phyloP scores from a whole-genome alignment of 116 monocot genomes.

The Papilionanthe hybrid region DNA sequence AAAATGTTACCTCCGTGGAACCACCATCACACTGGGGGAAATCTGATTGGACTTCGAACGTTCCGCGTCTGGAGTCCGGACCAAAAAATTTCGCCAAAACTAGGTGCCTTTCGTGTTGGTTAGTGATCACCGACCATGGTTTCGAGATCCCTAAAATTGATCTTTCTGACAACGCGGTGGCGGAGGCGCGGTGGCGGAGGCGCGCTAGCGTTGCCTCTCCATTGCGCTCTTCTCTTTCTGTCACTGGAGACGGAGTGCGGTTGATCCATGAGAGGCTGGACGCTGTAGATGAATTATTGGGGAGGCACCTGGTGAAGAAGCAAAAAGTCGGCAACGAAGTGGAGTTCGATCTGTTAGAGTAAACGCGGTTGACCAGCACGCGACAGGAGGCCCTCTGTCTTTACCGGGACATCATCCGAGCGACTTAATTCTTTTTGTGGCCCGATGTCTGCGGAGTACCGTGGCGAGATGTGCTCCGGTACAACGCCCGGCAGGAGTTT shows the following conservation, averaged over 20 bases:
- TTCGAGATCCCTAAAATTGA: background rate
- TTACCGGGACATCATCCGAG: constrained; percentile 92
- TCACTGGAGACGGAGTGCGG: constrained; percentile 1
- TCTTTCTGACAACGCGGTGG: background rate
- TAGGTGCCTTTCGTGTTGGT: too few relatives aligned
- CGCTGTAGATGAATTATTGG: constrained; percentile 89
- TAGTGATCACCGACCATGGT: background rate
- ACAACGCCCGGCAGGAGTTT: too few relatives aligned
- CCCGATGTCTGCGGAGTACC: constrained; percentile 58
- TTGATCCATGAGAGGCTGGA: constrained; percentile 89
- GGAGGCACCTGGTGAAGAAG: constrained; percentile 60
- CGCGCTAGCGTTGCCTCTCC: background rate
- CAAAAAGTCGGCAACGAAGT: constrained; percentile 32
- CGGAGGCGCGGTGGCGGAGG: background rate
- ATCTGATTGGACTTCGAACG: too few relatives aligned
- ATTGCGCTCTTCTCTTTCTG: background rate
- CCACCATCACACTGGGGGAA: too few relatives aligned
- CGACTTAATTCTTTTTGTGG: constrained; percentile 83
- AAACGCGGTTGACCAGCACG: constrained; percentile 68
- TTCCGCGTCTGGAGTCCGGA: too few relatives aligned
- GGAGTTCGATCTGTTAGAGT: constrained; percentile 25
- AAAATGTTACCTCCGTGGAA: too few relatives aligned
- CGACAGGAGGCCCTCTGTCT: constrained; percentile 71
- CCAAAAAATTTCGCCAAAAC: too few relatives aligned
- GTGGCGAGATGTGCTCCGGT: too few relatives aligned